Conservation (phyloP, 2,329 filamentous ascomycete species). For the Pochonia chlamydosporia region DNA sequence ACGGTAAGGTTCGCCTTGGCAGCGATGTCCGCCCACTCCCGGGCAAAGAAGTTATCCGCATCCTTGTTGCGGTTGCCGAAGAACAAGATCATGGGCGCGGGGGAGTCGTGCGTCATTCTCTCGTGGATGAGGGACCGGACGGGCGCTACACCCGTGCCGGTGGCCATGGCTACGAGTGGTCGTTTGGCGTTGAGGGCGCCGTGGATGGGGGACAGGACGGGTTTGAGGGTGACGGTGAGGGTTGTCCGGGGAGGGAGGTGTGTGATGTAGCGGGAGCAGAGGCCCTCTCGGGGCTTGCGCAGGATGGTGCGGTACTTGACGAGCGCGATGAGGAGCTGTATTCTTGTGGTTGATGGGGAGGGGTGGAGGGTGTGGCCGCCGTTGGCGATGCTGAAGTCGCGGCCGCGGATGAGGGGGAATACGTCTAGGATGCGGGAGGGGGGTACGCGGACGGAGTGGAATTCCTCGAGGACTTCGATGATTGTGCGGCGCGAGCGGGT, state of each 20-base stretch:
- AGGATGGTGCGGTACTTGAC: constrained; percentile 90
- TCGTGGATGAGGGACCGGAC: constrained; percentile 77
- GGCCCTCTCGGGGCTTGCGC: constrained; percentile 74
- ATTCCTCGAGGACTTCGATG: constrained; percentile 87
- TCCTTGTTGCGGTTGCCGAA: constrained; percentile 74
- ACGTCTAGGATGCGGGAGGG: constrained; percentile 65
- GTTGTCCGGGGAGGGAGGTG: constrained; percentile 51
- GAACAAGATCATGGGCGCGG: constrained; percentile 56
- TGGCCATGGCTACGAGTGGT: constrained; percentile 72
- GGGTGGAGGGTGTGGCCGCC: constrained; percentile 40
- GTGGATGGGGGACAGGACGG: constrained; percentile 36
- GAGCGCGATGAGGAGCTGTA: constrained; percentile 77
- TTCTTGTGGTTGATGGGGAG: constrained; percentile 29
- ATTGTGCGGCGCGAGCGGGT: constrained; percentile 86
- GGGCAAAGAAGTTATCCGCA: constrained; percentile 75
- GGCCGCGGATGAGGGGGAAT: constrained; percentile 77
- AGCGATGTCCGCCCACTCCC: constrained; percentile 58
- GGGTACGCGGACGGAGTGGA: constrained; percentile 76
- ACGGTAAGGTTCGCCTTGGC: constrained; percentile 21
- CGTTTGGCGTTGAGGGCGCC: constrained; percentile 28
- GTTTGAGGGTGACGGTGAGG: constrained; percentile 55
- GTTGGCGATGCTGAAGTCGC: constrained; percentile 89
- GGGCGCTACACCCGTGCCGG: constrained; percentile 83
- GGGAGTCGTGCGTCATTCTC: constrained; percentile 35
- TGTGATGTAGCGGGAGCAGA: constrained; percentile 84